Conservation (phyloP, 768 basidiomycete genomes). For the Brasilioporus rufonigricans region DNA sequence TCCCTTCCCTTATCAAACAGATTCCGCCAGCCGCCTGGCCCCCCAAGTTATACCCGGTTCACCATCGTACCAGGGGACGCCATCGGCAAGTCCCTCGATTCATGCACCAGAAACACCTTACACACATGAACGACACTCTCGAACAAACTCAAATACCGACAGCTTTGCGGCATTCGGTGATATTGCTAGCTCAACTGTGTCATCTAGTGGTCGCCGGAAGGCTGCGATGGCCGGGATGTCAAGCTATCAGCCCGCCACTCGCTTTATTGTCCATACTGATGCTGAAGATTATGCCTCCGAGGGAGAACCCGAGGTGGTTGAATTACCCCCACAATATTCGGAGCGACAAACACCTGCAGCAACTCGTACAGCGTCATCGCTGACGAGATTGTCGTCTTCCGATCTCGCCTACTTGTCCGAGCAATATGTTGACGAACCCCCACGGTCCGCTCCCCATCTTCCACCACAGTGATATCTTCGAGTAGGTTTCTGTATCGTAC, state of each 20-base stretch:
- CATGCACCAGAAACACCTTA: conserved; percentile 7
- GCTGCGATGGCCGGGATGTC: conserved; percentile 51
- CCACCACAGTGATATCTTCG: conserved; percentile 10
- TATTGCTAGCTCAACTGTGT: conserved; percentile 19
- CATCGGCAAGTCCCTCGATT: conserved; percentile 7
- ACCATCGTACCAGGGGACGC: conserved; percentile 4
- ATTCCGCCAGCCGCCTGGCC: conserved; percentile 16
- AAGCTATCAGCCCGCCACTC: conserved; percentile 41
- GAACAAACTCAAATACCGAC: conserved; percentile 18
- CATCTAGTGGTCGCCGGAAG: conserved; percentile 49
- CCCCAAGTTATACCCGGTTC: conserved; percentile 10
- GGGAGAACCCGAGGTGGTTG: conserved; percentile 54
- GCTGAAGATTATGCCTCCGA: conserved; percentile 52
- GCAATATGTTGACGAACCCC: conserved; percentile 3
- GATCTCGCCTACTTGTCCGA: conserved; percentile 13
- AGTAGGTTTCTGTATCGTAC: neutral
- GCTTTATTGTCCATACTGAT: conserved; percentile 69
- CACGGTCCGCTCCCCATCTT: conserved; percentile 2
- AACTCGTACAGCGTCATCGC: conserved; percentile 6
- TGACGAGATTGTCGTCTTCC: conserved; percentile 4
- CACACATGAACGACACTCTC: conserved; percentile 12
- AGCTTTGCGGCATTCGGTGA: conserved; percentile 22
- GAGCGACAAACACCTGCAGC: conserved; percentile 40
- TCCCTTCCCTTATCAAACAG: conserved; percentile 31
- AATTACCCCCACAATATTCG: conserved; percentile 74